Evolutionary conservation across 2,329 filamentous ascomycete genomes (phyloP), one percentile per base, ranked within the genome.

Genomic region (Fusarium tupiense): DNA sequence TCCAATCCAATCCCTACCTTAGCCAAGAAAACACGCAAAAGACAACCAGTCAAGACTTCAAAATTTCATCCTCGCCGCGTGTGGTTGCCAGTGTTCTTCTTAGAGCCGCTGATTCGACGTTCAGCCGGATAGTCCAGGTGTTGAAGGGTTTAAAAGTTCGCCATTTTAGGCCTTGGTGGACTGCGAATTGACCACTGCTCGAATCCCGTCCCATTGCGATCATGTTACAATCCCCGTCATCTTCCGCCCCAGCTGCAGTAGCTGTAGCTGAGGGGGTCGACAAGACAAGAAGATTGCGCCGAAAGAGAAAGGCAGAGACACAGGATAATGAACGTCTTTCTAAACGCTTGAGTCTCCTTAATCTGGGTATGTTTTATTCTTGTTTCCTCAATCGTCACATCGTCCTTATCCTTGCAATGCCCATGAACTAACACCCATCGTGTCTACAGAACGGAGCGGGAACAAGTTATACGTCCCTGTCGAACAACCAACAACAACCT

Each of bases 321-420:
- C 88, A 89, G 69, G 86, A 89, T 78, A 91, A 89, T 74, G 90
- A 97, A 84, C 92, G 95, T 60, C 88, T 98, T 73, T 92, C 93
- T 53, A 98, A 98, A 85, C 89, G 93, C 74, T 88, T 98, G 82
- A 93, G 94, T 80, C 86, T 93, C 59, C 88, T 98, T 63, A 95
- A 95, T 81, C 85, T 98, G 74, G 93, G 94, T 96, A 90, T 64
- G 86, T 57, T 66, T 53, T 31, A 24, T 35, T 44, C 37, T 54
- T 57, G 20, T 24, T 37, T 59, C 61, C 29, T 46, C 29, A 38
- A 58, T 37, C 19, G 37, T 62, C 62, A 61, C 17, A 29, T 33
- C 41, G 13, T 40, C 17, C 26, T 43, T 41, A 26, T 47, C 40
- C 16, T 41, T 54, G 20, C 31, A 38, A 31, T 26, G 26, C 4